These are phyloP conservation scores for Pistacia atlantica DNA, from an alignment of 345 rosid genomes.

Conservation along the genomic window DNA sequence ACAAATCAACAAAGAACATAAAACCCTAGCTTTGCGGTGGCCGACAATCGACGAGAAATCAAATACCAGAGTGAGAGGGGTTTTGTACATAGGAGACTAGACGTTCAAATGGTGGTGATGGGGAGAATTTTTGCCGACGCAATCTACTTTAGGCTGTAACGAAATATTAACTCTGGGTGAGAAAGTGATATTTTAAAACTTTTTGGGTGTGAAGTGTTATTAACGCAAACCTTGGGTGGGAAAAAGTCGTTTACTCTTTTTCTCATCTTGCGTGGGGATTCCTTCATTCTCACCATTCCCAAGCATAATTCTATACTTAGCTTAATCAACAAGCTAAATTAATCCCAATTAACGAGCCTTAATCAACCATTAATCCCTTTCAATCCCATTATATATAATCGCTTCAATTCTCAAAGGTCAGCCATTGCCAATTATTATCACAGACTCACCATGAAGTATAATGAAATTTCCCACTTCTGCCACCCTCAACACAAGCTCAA, in stretches of 20 bases:
- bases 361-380: neutral
- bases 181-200: too few species aligned
- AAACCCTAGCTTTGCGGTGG: too few species aligned
- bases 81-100: too few species aligned
- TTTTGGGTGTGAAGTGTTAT: too few species aligned
- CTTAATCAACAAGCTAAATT: constrained; percentile 43
- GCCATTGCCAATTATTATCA: neutral
- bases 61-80: too few species aligned
- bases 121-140: too few species aligned
- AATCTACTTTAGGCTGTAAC: too few species aligned
- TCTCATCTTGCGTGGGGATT: constrained; percentile 24
- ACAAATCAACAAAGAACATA: too few species aligned
- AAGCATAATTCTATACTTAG: constrained; percentile 52
- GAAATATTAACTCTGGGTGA: too few species aligned
- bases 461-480: constrained; percentile 71
- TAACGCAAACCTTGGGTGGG: too few species aligned
- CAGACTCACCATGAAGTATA: constrained; percentile 53
- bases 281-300: constrained; percentile 29
- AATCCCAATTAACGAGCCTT: constrained; percentile 7
- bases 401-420: constrained; percentile 3
- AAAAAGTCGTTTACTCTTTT: neutral
- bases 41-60: too few species aligned
- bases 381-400: neutral
- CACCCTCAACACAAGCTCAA: constrained; percentile 76
- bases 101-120: too few species aligned